A percentile compares a stretch with the other conserved stretches of the same genome.
phyloP scores from a whole-genome alignment of 2,329 filamentous ascomycete species.

The Rasamsonia emersonii region DNA sequence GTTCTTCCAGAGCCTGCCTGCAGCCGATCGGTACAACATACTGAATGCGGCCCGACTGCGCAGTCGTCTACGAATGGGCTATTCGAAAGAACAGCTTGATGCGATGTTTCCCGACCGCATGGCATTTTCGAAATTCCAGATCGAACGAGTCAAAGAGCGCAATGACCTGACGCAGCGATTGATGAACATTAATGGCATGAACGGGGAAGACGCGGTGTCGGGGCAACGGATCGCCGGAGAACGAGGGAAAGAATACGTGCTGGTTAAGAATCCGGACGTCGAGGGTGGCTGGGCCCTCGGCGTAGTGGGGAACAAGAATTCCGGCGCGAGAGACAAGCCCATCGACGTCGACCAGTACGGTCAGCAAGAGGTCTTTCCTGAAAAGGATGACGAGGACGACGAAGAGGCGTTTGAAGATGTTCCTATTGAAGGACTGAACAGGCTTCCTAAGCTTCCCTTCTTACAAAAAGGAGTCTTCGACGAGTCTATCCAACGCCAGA shows the following conservation, averaged over 20 bases:
- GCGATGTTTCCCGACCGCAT: constrained; percentile 96
- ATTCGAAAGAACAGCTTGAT: constrained; percentile 92
- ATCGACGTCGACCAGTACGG: constrained; percentile 75
- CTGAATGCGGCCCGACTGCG: constrained; percentile 84
- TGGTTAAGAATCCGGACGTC: constrained; percentile 90
- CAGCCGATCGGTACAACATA: constrained; percentile 92
- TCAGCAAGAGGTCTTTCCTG: constrained; percentile 41
- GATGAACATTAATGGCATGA: constrained; percentile 92
- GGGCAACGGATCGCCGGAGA: constrained; percentile 56
- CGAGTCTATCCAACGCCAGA: constrained; percentile 23
- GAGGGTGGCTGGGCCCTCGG: constrained; percentile 95
- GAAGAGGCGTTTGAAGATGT: constrained; percentile 79
- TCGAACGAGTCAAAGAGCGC: constrained; percentile 83
- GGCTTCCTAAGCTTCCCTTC: constrained; percentile 57
- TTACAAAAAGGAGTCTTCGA: constrained; percentile 29
- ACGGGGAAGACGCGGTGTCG: constrained; percentile 60
- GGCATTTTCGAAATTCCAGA: constrained; percentile 94
- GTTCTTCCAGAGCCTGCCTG: constrained; percentile 86
- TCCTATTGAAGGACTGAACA: constrained; percentile 80
- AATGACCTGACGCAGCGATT: constrained; percentile 91
- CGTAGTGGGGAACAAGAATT: constrained; percentile 77
- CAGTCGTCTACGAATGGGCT: constrained; percentile 85
- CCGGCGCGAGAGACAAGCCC: constrained; percentile 72
- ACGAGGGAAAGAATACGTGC: constrained; percentile 83
- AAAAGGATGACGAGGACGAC: constrained; percentile 60